Conservation (phyloP, 2,329 filamentous ascomycete species). For the Escovopsis sp. region DNA sequence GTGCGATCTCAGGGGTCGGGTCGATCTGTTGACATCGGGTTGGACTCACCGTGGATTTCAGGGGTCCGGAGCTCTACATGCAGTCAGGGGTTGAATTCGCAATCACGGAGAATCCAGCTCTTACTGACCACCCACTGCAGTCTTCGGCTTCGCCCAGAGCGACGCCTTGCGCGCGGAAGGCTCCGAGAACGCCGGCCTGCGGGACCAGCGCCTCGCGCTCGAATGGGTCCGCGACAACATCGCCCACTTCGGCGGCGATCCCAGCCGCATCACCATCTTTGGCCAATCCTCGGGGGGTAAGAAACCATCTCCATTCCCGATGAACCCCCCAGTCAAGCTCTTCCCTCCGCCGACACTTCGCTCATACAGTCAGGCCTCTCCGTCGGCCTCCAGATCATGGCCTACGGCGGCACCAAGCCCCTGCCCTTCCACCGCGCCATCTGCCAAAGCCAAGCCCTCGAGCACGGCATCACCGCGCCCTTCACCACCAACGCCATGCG, state of each 20-base stretch:
- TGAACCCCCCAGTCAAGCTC: too few species aligned
- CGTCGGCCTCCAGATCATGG: conserved; percentile 31
- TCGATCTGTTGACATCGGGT: too few species aligned
- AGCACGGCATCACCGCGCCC: conserved; percentile 32
- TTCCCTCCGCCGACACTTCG: not conserved
- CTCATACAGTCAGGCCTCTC: conserved; percentile 16
- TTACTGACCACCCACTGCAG: too few species aligned
- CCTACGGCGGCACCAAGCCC: conserved; percentile 27
- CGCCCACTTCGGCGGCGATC: conserved; percentile 33
- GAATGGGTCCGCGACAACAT: conserved; percentile 30
- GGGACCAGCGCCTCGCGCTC: conserved; percentile 34
- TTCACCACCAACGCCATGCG: conserved; percentile 32
- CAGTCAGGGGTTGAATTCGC: too few species aligned
- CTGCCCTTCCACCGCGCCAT: conserved; percentile 31
- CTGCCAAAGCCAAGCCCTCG: conserved; percentile 31
- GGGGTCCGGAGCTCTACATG: too few species aligned
- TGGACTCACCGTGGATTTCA: too few species aligned
- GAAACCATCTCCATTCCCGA: too few species aligned
- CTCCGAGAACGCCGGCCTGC: conserved; percentile 30
- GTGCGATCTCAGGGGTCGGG: too few species aligned
- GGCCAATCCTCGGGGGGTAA: conserved; percentile 17
- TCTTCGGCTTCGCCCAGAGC: conserved; percentile 14
- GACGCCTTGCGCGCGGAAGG: conserved; percentile 8
- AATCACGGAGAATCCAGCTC: too few species aligned
- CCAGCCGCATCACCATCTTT: conserved; percentile 22